Percentiles rank a stretch among this genome's conserved stretches.
Evolutionary conservation across 140 eudicot species (phyloP).

Genomic region (Senecio squalidus): DNA sequence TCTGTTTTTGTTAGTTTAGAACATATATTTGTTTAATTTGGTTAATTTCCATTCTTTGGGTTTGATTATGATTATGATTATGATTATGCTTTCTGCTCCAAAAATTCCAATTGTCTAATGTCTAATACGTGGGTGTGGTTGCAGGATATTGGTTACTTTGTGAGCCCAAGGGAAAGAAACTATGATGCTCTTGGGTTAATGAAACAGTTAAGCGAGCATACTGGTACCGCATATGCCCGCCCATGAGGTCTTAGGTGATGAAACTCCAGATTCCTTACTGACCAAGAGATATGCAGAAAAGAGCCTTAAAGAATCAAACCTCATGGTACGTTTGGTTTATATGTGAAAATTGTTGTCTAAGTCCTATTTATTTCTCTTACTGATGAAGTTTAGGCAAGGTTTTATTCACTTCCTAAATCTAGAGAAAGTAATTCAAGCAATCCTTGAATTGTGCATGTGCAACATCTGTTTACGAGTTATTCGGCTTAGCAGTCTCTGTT

Average conservation of each 20-base stretch:
- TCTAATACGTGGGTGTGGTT: conserved; percentile 52
- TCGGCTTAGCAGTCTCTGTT: no score
- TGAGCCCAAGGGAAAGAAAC: conserved; percentile 83
- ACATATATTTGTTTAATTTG: no score
- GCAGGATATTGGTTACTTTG: conserved; percentile 61
- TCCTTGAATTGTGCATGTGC: no score
- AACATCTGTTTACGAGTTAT: no score
- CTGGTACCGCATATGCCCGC: conserved; percentile 83
- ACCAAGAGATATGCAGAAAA: conserved; percentile 36
- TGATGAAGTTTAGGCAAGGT: neutral
- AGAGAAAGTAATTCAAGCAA: no score
- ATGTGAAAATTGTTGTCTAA: neutral
- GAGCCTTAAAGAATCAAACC: conserved; percentile 34
- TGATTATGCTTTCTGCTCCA: no score
- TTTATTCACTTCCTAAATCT: no score
- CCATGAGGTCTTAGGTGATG: conserved; percentile 76
- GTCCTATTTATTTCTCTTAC: no score
- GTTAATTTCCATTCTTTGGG: no score
- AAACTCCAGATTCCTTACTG: conserved; percentile 78
- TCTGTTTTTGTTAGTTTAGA: no score
- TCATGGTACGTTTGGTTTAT: conserved; percentile 36
- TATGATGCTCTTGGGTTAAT: conserved; percentile 86
- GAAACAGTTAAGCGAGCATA: conserved; percentile 82
- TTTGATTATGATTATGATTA: no score
- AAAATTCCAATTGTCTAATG: no score